Conservation (phyloP, 108 stramenopile species). For the Skeletonema menzelii region DNA sequence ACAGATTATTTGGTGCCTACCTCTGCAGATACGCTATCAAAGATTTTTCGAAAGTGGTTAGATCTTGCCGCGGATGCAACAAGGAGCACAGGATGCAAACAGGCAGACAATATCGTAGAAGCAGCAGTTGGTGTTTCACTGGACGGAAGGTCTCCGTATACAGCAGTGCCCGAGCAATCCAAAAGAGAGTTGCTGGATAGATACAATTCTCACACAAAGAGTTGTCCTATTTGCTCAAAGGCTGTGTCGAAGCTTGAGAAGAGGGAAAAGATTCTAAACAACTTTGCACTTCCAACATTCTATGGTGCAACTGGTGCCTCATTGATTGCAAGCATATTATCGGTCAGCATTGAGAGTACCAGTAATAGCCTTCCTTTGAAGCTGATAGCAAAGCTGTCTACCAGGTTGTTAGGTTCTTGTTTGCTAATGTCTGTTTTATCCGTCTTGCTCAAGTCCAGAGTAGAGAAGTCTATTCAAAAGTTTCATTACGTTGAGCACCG, state of each 20-base stretch:
- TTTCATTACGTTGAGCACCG: neutral
- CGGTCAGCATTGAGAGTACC: neutral
- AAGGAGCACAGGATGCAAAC: neutral
- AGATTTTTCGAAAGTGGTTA: slow-evolving; percentile 16
- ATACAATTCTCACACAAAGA: slow-evolving; percentile 13
- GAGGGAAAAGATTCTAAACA: neutral
- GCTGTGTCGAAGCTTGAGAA: neutral
- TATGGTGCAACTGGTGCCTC: slow-evolving; percentile 12
- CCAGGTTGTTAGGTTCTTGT: neutral
- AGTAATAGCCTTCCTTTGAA: slow-evolving; percentile 4
- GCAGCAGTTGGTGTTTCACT: neutral
- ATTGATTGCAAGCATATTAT: neutral
- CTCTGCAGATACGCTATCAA: slow-evolving; percentile 14
- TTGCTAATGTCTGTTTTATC: slow-evolving; percentile 1
- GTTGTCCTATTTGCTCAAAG: slow-evolving; percentile 4
- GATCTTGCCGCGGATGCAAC: slow-evolving; percentile 12
- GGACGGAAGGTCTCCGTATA: neutral
- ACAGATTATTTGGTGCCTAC: slow-evolving; percentile 11
- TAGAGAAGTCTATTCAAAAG: slow-evolving; percentile 9
- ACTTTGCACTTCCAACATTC: neutral
- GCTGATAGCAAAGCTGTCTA: neutral
- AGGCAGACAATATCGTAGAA: slow-evolving; percentile 2
- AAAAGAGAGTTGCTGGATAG: slow-evolving; percentile 9
- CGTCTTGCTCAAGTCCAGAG: neutral
- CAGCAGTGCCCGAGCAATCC: neutral